A percentile compares a stretch with the other conserved stretches of the same genome.
Conservation (phyloP, 441 rosid species). For the Adansonia madagascariensis region DNA sequence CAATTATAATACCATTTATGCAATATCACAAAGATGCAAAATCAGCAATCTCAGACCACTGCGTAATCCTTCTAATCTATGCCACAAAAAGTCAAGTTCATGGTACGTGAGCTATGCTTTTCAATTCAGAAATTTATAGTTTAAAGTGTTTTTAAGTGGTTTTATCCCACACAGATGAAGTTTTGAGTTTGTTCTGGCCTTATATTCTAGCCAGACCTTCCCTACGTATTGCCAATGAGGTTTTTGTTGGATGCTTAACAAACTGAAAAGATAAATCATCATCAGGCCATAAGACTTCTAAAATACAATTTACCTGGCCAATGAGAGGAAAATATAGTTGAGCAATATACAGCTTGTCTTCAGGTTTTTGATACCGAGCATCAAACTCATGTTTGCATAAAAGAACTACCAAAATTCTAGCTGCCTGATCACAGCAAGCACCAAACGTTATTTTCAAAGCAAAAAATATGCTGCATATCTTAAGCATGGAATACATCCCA, state of each 20-base stretch:
- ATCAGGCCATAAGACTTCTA: slow-evolving; percentile 7
- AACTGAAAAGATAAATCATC: slow-evolving; percentile 2
- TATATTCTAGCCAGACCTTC: neutral
- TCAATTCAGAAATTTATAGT: neutral
- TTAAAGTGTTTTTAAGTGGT: neutral
- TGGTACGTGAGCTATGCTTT: neutral
- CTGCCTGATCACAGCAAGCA: slow-evolving; percentile 62
- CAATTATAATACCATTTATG: neutral
- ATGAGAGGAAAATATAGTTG: slow-evolving; percentile 94
- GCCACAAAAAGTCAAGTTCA: neutral
- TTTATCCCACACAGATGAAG: neutral
- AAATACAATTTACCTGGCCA: slow-evolving; percentile 69
- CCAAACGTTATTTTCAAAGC: slow-evolving; percentile 25
- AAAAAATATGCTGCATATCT: slow-evolving; percentile 23
- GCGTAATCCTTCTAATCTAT: slow-evolving; percentile 14
- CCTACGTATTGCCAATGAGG: neutral
- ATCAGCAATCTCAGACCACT: neutral
- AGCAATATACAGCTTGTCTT: slow-evolving; percentile 97
- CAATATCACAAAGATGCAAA: neutral
- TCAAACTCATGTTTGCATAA: slow-evolving; percentile 98
- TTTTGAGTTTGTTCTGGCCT: neutral
- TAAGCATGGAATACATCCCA: slow-evolving; percentile 17
- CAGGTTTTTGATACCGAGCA: slow-evolving; percentile 97
- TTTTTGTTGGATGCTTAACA: neutral
- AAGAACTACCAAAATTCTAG: slow-evolving; percentile 90